Percentiles rank a stretch among this genome's conserved stretches.
phyloP scores from a whole-genome alignment of 495 filamentous ascomycete species.

The Hyphodiscus hymeniophilus region DNA sequence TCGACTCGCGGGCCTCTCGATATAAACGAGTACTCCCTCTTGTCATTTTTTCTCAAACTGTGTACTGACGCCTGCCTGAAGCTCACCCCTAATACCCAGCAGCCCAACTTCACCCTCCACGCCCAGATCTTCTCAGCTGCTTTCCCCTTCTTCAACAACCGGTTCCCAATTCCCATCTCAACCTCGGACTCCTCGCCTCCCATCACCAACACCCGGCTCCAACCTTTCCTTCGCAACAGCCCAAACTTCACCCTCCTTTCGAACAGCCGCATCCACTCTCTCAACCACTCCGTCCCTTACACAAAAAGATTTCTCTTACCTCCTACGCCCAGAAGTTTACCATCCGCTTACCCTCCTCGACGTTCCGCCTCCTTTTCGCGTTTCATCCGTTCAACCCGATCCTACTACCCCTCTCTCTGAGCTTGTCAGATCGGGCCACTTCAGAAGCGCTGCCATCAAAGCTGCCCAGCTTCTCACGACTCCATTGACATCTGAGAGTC shows the following conservation, averaged over 20 bases:
- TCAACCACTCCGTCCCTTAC: not conserved
- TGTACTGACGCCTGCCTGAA: not conserved
- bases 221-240: constrained; percentile 10
- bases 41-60: not conserved
- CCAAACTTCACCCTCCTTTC: not conserved
- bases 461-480: constrained; percentile 58
- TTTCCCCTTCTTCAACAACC: constrained; percentile 14
- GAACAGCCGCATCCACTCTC: constrained; percentile 12
- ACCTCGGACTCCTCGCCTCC: constrained; percentile 17
- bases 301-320: constrained; percentile 66
- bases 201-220: constrained; percentile 21
- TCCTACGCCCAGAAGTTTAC: constrained; percentile 71
- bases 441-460: constrained; percentile 65
- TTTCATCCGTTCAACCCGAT: constrained; percentile 24
- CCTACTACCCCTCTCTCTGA: constrained; percentile 39
- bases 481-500: constrained; percentile 27
- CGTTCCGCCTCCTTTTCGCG: constrained; percentile 55
- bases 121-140: not conserved
- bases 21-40: not conserved
- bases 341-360: constrained; percentile 63
- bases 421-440: constrained; percentile 53
- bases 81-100: constrained; percentile 8
- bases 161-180: constrained; percentile 6
- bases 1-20: constrained; percentile 3
- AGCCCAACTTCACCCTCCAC: constrained; percentile 17